A percentile compares a stretch with the other conserved stretches of the same genome.
Conservation (phyloP, 1,139 yeast species). For the Blastobotrys elegans region DNA sequence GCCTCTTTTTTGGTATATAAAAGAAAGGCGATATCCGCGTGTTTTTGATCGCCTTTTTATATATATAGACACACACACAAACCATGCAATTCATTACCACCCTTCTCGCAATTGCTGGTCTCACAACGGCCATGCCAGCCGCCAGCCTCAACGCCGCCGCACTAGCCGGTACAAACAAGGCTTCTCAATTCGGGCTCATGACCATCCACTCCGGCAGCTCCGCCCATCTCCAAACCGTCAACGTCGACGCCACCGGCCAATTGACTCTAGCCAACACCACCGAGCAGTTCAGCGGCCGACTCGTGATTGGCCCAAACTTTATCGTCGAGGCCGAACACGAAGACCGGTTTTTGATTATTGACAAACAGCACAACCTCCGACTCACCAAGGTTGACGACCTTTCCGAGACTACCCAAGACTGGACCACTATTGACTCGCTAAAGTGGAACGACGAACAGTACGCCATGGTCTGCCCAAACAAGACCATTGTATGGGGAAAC, state of each 20-base stretch:
- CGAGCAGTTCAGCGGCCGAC: constrained; percentile 6
- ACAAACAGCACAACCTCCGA: background rate
- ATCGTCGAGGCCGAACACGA: constrained; percentile 1
- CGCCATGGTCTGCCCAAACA: constrained; percentile 13
- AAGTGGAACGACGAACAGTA: constrained; percentile 7
- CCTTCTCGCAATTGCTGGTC: background rate
- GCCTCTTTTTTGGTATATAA: background rate
- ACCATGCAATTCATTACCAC: constrained; percentile 3
- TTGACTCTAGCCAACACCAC: constrained; percentile 1
- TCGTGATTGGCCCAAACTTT: constrained; percentile 9
- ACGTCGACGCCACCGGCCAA: constrained; percentile 8
- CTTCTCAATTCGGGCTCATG: constrained; percentile 9
- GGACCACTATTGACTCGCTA: constrained; percentile 10
- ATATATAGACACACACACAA: no score
- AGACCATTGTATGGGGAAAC: constrained; percentile 9
- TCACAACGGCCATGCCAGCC: background rate
- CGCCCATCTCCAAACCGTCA: constrained; percentile 9
- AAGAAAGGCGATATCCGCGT: background rate
- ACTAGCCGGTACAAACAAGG: constrained; percentile 7
- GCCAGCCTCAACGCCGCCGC: background rate
- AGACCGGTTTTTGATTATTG: constrained; percentile 1
- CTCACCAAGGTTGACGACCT: background rate
- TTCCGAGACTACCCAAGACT: constrained; percentile 8
- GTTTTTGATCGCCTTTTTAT: background rate
- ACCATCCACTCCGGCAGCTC: constrained; percentile 7